phyloP scores from a whole-genome alignment of 306 rosid species.

The Medicago arabica region DNA sequence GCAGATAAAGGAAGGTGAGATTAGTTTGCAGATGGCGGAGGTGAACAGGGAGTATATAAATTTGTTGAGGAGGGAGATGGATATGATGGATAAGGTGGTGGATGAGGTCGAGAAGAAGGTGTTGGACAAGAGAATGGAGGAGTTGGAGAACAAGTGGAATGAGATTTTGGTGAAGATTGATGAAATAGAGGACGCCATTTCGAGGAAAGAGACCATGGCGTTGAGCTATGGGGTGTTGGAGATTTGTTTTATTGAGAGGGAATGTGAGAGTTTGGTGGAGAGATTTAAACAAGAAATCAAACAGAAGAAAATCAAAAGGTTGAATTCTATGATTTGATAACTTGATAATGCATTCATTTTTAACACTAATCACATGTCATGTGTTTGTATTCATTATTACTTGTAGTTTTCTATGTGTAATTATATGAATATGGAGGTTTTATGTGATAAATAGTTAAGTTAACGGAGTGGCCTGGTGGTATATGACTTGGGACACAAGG shows the following conservation, averaged over 20 bases:
- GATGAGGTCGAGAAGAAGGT: constrained; percentile 47
- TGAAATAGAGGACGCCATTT: constrained; percentile 64
- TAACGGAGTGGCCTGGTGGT: no score
- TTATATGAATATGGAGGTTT: no score
- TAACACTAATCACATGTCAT: neutral
- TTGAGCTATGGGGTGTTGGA: constrained; percentile 84
- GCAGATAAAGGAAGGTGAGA: constrained; percentile 51
- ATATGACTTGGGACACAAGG: no score
- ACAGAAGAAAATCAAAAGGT: constrained; percentile 61
- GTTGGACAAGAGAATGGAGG: constrained; percentile 56
- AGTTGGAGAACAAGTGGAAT: constrained; percentile 65
- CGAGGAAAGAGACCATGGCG: constrained; percentile 68
- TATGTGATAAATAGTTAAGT: no score
- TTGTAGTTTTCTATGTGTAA: constrained; percentile 30
- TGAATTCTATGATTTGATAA: constrained; percentile 18
- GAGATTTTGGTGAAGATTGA: constrained; percentile 61
- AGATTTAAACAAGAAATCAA: constrained; percentile 61
- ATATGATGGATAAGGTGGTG: constrained; percentile 45
- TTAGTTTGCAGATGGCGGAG: constrained; percentile 51
- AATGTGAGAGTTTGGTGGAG: constrained; percentile 76
- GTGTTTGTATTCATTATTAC: constrained; percentile 2
- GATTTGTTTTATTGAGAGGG: constrained; percentile 79
- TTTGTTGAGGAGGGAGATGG: constrained; percentile 40
- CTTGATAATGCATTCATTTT: constrained; percentile 13
- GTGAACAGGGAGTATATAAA: constrained; percentile 51